Evolutionary conservation across 768 basidiomycete species (phyloP).

Genomic region (Lactifluus rugatus): DNA sequence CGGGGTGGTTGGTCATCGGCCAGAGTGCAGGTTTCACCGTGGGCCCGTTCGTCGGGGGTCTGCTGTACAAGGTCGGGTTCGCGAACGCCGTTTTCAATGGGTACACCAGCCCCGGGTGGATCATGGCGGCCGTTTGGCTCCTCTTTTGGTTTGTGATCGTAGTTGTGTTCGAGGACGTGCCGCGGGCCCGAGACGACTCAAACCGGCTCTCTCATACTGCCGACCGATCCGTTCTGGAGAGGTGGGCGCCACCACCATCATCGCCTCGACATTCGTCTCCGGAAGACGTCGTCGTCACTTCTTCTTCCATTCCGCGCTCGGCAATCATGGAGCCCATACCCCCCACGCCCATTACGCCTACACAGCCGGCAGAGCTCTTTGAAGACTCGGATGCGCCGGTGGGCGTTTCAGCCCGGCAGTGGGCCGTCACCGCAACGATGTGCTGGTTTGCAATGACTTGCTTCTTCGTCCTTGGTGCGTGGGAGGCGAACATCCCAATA

Average conservation of each 20-base stretch:
- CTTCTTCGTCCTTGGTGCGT: conserved; percentile 61
- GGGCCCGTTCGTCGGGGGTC: conserved; percentile 55
- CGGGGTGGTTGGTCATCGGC: conserved; percentile 52
- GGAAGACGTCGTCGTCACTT: background rate
- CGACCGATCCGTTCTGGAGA: background rate
- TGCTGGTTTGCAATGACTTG: conserved; percentile 63
- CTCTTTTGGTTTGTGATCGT: conserved; percentile 38
- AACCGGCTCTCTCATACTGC: background rate
- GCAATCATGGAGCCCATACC: too few species aligned
- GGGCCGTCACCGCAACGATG: conserved; percentile 51
- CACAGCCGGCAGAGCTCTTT: background rate
- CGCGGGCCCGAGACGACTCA: background rate
- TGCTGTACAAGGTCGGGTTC: conserved; percentile 54
- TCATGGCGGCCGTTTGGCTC: conserved; percentile 47
- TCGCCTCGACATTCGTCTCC: background rate
- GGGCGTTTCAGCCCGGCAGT: conserved; percentile 28
- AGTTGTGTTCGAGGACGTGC: conserved; percentile 29
- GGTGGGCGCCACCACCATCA: background rate
- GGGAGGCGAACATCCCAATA: conserved; percentile 61
- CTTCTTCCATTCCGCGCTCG: background rate
- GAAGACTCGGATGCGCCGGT: conserved; percentile 1
- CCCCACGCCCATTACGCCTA: too few species aligned
- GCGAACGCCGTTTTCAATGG: conserved; percentile 51
- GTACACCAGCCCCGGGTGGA: conserved; percentile 56
- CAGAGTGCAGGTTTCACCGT: conserved; percentile 53